phyloP scores from a whole-genome alignment of 805 yeast genomes.

The Lachancea thermotolerans region DNA sequence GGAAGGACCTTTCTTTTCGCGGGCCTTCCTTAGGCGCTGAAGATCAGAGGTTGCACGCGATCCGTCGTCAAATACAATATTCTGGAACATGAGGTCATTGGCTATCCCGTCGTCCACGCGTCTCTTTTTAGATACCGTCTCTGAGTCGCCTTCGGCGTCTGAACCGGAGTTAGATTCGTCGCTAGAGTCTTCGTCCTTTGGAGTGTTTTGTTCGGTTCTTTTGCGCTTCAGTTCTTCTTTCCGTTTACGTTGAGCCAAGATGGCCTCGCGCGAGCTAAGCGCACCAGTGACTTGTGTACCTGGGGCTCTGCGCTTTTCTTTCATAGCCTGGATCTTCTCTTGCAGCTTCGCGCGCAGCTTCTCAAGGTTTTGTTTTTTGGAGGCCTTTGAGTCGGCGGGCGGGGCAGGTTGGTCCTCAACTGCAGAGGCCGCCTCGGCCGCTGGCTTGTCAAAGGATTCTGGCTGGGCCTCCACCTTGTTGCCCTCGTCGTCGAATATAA shows the following conservation, averaged over 20 bases:
- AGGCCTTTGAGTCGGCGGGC: slow-evolving; percentile 6
- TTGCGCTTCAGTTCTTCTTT: slow-evolving; percentile 31
- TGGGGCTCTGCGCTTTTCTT: slow-evolving; percentile 84
- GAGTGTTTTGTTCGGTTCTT: slow-evolving; percentile 35
- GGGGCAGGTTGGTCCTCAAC: slow-evolving; percentile 3
- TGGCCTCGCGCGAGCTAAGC: slow-evolving; percentile 76
- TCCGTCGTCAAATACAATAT: slow-evolving; percentile 78
- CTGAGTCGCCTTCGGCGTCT: slow-evolving; percentile 18
- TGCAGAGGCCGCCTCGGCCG: not conserved
- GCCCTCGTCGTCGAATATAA: slow-evolving; percentile 71
- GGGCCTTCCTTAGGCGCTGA: slow-evolving; percentile 44
- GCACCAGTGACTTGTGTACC: slow-evolving; percentile 79
- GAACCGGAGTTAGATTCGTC: slow-evolving; percentile 31
- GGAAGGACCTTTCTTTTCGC: slow-evolving; percentile 66
- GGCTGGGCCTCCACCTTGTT: slow-evolving; percentile 34
- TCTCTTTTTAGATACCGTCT: slow-evolving; percentile 22
- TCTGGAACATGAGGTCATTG: slow-evolving; percentile 63
- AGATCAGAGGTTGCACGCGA: slow-evolving; percentile 70
- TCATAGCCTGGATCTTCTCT: slow-evolving; percentile 58
- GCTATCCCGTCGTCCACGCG: slow-evolving; percentile 33
- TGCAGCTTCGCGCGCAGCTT: slow-evolving; percentile 76
- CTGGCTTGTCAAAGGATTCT: slow-evolving; percentile 1
- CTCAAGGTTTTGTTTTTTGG: slow-evolving; percentile 46
- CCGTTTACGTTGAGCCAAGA: slow-evolving; percentile 57
- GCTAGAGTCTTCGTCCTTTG: slow-evolving; percentile 32